A percentile compares a stretch with the other conserved stretches of the same genome.
Conservation (phyloP, 768 basidiomycete species). For the Lactarius hengduanensis region DNA sequence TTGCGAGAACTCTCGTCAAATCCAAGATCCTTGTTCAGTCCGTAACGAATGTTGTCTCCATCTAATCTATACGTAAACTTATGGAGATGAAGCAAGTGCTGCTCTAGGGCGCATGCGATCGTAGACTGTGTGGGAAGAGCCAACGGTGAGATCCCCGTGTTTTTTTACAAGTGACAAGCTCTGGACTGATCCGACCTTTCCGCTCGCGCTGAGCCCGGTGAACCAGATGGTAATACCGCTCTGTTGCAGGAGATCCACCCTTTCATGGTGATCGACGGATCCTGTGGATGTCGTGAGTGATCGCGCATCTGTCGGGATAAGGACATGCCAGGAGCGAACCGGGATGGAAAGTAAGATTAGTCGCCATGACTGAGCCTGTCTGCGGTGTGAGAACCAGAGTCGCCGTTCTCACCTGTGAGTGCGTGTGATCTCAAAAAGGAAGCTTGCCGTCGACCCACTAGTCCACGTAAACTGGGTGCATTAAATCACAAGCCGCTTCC, state of each 20-base stretch:
- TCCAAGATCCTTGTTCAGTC: conserved; percentile 94
- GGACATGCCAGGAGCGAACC: conserved; percentile 13
- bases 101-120: conserved; percentile 94
- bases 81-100: conserved; percentile 83
- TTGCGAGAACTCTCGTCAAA: conserved; percentile 90
- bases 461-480: conserved; percentile 1
- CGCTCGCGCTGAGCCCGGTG: conserved; percentile 93
- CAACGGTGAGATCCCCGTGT: neutral
- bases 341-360: conserved; percentile 43
- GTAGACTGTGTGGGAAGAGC: conserved; percentile 63
- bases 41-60: conserved; percentile 94
- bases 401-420: neutral
- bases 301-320: neutral
- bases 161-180: neutral
- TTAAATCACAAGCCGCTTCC: neutral
- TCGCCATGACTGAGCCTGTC: conserved; percentile 34
- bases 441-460: neutral
- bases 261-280: conserved; percentile 23
- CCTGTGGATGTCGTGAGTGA: conserved; percentile 14
- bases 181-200: conserved; percentile 60
- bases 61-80: conserved; percentile 92
- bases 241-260: conserved; percentile 15
- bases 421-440: neutral
- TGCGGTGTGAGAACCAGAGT: too few species aligned
- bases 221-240: conserved; percentile 56